A percentile compares a stretch with the other conserved stretches of the same genome.
Conservation (phyloP, 2,329 filamentous ascomycete genomes). For the Penicillium sp. region DNA sequence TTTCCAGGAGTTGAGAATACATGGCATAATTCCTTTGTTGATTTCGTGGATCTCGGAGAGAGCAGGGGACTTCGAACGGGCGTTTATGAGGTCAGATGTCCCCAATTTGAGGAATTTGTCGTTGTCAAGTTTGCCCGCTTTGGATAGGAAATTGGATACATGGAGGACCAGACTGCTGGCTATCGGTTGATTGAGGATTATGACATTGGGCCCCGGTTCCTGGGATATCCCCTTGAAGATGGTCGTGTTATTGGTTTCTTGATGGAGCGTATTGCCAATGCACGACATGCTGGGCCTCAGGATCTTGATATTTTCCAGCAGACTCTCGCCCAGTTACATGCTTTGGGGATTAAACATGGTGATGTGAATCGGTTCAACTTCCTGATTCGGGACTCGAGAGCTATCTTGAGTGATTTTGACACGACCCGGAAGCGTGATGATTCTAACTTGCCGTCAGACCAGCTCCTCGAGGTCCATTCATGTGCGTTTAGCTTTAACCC, state of each 20-base stretch:
- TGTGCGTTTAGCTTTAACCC: neutral
- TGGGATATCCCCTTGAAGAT: neutral
- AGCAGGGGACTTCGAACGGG: neutral
- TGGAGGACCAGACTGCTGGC: neutral
- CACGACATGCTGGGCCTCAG: neutral
- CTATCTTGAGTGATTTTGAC: neutral
- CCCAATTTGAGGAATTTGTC: neutral
- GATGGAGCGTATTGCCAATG: neutral
- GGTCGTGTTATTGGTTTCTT: neutral
- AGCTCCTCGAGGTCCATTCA: neutral
- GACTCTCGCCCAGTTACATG: neutral
- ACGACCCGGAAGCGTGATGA: neutral
- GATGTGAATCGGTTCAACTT: neutral
- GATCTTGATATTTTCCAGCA: neutral
- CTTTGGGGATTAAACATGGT: neutral
- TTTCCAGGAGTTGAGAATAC: slow-evolving; percentile 23
- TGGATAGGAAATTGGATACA: neutral
- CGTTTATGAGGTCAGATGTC: neutral
- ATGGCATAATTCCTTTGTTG: slow-evolving; percentile 24
- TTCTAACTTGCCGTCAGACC: neutral
- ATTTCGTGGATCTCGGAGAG: neutral
- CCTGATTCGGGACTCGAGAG: neutral
- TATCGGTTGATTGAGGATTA: neutral
- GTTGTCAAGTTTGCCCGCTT: neutral
- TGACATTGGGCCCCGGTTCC: neutral